phyloP scores from a whole-genome alignment of 1,284 basidiomycete species.

The Agaricales sp. region DNA sequence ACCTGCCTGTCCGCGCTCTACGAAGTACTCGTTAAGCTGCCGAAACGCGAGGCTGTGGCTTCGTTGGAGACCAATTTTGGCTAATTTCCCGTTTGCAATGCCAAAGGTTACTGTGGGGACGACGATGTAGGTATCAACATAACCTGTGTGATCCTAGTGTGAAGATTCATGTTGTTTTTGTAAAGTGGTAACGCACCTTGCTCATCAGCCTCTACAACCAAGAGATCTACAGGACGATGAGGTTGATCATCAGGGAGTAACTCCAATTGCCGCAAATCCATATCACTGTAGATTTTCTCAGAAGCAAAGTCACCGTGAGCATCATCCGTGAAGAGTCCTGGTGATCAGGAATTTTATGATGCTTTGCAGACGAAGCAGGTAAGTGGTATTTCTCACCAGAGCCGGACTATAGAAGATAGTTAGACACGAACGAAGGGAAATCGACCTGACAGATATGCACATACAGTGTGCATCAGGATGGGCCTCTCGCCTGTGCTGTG shows the following conservation, averaged over 20 bases:
- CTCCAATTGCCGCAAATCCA: conserved; percentile 23
- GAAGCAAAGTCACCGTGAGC: conserved; percentile 20
- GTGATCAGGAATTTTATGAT: not conserved
- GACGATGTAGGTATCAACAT: conserved; percentile 26
- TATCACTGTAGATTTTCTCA: conserved; percentile 25
- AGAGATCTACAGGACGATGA: conserved; percentile 22
- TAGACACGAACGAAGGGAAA: not conserved
- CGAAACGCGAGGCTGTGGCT: conserved; percentile 27
- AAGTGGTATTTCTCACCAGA: conserved; percentile 20
- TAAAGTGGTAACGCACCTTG: conserved; percentile 21
- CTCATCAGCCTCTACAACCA: conserved; percentile 20
- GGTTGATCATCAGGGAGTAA: conserved; percentile 20
- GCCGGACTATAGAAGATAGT: conserved; percentile 15
- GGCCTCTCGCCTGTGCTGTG: conserved; percentile 13
- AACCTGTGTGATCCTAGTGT: conserved; percentile 17
- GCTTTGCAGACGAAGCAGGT: not conserved
- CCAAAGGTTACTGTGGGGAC: conserved; percentile 31
- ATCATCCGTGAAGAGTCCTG: conserved; percentile 20
- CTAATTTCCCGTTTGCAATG: conserved; percentile 22
- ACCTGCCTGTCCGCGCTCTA: conserved; percentile 23
- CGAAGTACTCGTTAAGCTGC: conserved; percentile 15
- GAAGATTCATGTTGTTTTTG: not conserved
- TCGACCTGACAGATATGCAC: not conserved
- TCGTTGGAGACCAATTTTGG: conserved; percentile 26
- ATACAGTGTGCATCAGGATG: conserved; percentile 21